Conservation (phyloP, 495 filamentous ascomycete species). For the Neurospora terricola region DNA sequence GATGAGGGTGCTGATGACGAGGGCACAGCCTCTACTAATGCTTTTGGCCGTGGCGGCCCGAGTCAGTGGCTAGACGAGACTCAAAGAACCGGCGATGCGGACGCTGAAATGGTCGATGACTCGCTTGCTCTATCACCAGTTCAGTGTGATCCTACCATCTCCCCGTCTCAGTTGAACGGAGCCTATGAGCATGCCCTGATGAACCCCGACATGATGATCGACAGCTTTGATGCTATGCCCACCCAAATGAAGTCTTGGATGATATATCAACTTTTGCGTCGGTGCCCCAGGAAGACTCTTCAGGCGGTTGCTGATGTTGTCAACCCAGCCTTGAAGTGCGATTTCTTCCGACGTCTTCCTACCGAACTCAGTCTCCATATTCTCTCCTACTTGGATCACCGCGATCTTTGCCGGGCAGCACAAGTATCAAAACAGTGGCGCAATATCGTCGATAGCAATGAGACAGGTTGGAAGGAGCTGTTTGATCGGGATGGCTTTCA, state of each 20-base stretch:
- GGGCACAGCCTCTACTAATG: conserved; percentile 10
- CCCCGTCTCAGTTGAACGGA: conserved; percentile 9
- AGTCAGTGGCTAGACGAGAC: conserved; percentile 19
- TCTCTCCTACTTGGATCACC: conserved; percentile 73
- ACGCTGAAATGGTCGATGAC: conserved; percentile 6
- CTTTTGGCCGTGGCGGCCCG: conserved; percentile 1
- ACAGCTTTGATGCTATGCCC: conserved; percentile 84
- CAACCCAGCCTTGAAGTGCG: conserved; percentile 92
- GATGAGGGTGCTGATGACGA: conserved; percentile 29
- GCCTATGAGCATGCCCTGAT: conserved; percentile 34
- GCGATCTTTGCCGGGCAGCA: conserved; percentile 82
- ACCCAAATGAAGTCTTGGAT: conserved; percentile 82
- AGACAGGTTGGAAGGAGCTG: conserved; percentile 90
- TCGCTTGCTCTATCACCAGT: background rate
- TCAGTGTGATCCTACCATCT: background rate
- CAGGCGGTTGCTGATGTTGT: conserved; percentile 87
- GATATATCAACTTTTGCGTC: conserved; percentile 87
- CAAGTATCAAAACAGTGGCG: conserved; percentile 95
- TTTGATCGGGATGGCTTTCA: conserved; percentile 75
- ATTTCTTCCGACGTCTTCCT: conserved; percentile 77
- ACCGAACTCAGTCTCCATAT: conserved; percentile 81
- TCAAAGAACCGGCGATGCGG: conserved; percentile 19
- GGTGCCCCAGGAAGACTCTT: conserved; percentile 82
- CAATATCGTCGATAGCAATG: conserved; percentile 77
- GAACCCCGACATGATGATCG: conserved; percentile 75